Evolutionary conservation across 306 rosid genomes (phyloP).

Genomic region (Luffa aegyptiaca): DNA sequence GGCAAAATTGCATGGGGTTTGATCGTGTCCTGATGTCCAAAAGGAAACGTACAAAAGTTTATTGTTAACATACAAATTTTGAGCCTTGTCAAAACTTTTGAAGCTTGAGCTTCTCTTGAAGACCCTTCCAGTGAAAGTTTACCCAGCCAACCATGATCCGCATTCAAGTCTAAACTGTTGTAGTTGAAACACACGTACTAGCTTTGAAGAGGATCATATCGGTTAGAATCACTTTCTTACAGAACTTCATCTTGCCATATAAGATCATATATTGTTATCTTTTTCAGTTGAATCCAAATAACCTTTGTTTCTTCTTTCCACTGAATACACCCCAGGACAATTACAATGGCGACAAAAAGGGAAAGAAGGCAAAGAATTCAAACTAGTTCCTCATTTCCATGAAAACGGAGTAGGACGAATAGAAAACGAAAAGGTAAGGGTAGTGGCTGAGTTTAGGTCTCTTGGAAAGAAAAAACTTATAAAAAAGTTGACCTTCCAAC

Average conservation of each 20-base stretch:
- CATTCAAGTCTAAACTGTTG: not conserved
- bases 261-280: not conserved
- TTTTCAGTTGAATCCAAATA: constrained; percentile 1
- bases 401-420: not conserved
- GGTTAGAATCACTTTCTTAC: not conserved
- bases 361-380: not conserved
- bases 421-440: not conserved
- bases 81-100: not conserved
- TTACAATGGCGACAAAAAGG: not conserved
- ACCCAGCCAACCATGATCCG: not conserved
- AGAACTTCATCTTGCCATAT: not conserved
- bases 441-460: not conserved
- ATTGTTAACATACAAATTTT: not conserved
- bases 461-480: not conserved
- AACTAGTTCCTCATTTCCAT: not conserved
- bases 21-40: not conserved
- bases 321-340: not conserved
- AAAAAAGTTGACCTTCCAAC: not conserved
- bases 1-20: not conserved
- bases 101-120: not conserved
- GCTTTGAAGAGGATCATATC: not conserved
- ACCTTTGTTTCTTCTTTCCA: not conserved
- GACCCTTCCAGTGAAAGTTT: not conserved
- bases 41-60: not conserved
- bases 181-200: not conserved